phyloP scores from a whole-genome alignment of 1,139 yeast genomes.

The Suhomyces guaymorum region DNA sequence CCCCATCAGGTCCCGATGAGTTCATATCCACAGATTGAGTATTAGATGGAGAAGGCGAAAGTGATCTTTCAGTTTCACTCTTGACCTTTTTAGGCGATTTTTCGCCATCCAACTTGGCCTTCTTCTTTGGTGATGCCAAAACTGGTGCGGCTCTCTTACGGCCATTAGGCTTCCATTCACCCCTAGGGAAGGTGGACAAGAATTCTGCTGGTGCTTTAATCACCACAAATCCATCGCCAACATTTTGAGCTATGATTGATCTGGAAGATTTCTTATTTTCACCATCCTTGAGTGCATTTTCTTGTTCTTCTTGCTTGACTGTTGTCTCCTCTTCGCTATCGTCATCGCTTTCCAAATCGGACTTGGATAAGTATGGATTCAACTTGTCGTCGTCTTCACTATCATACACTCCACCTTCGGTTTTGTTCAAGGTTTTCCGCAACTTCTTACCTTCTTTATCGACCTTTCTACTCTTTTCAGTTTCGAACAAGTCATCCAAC shows the following conservation, averaged over 20 bases:
- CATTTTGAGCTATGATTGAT: slow-evolving; percentile 47
- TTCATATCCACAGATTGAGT: slow-evolving; percentile 28
- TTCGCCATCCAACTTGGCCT: slow-evolving; percentile 33
- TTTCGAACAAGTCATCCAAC: slow-evolving; percentile 65
- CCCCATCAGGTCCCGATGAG: slow-evolving; percentile 43
- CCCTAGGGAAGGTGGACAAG: slow-evolving; percentile 68
- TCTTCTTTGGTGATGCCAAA: slow-evolving; percentile 38
- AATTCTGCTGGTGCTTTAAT: slow-evolving; percentile 64
- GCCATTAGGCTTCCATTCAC: slow-evolving; percentile 80
- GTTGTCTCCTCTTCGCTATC: slow-evolving; percentile 34
- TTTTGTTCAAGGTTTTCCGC: slow-evolving; percentile 77
- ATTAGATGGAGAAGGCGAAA: slow-evolving; percentile 20
- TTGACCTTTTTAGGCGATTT: slow-evolving; percentile 19
- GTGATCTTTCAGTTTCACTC: slow-evolving; percentile 19
- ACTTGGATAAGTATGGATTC: slow-evolving; percentile 79
- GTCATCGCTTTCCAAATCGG: slow-evolving; percentile 65
- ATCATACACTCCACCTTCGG: slow-evolving; percentile 90
- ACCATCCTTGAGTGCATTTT: slow-evolving; percentile 23
- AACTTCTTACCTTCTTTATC: slow-evolving; percentile 91
- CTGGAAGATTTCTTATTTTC: slow-evolving; percentile 20
- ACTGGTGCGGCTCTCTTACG: slow-evolving; percentile 39
- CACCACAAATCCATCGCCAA: slow-evolving; percentile 66
- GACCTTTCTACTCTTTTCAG: slow-evolving; percentile 64
- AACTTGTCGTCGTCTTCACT: slow-evolving; percentile 71
- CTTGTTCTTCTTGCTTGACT: slow-evolving; percentile 48